Base-by-base conservation (phyloP, 2,329 filamentous ascomycete genomes). In the Microsporum ferrugineum region DNA sequence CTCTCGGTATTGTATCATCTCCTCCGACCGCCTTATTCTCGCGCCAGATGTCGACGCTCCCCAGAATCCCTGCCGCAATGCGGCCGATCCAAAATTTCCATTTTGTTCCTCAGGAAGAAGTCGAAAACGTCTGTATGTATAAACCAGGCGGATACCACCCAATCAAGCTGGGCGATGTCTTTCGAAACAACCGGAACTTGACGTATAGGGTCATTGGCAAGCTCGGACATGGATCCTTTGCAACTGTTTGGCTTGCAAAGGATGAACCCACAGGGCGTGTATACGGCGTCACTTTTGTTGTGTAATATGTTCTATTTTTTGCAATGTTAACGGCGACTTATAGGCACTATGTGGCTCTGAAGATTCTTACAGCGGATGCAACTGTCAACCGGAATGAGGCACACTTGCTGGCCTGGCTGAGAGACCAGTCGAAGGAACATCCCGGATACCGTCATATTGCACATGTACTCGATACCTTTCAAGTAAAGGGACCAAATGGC, bases 401-500 rank as follows among this genome's bases (percentile, higher is more conserved):
- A 29, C 49, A 12, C 5, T 33, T 12, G 5, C 47, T 61, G 59
- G 14, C 47, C 17, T 41, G 41, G 56, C 61, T 63, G 63, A 65
- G 64, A 41, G n/a, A 10, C 34, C 57, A 31, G 49, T 63, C 58
- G 47, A 34, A 12, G 10, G 17, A 27, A 29, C 8, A 53, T 53
- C 47, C 47, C 8, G 47, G 47, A 5, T 34, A 34, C 47, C 23
- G 47, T 29, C 65, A 77, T 68, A 41, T 77, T 8, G 70, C 76
- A 43, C 68, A 63, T 27, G 49, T 78, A 27, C 61, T 74, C 29
- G 72, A 77, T 63, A 29, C 68, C 17, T 79, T 79, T 41, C 41
- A 72, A 5, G 57, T 75, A 51, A 47, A 65, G 1, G 76, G 78
- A 7, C 76, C 76, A 5, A 80, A 80, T 66, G 76, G 78, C 8